phyloP scores from a whole-genome alignment of 176 grass and related monocot species.

The Carex cristatella region DNA sequence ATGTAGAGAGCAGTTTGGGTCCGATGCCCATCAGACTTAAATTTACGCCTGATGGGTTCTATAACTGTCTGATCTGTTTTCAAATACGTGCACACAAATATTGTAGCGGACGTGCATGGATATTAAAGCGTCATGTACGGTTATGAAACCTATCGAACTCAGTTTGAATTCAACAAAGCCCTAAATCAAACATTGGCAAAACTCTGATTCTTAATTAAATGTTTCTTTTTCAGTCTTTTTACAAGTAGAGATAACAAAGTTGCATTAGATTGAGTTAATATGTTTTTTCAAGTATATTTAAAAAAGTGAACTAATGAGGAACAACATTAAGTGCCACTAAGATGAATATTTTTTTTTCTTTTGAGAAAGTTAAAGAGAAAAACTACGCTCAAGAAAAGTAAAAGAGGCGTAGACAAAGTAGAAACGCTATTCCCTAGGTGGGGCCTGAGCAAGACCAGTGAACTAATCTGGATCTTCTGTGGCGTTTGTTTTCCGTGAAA shows the following conservation, averaged over 20 bases:
- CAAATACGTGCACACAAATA: no score
- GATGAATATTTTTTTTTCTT: not conserved
- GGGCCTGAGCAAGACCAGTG: not conserved
- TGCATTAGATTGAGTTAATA: not conserved
- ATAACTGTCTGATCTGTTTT: no score
- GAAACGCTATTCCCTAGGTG: not conserved
- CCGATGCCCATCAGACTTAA: no score
- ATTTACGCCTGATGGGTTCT: no score
- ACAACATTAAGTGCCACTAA: not conserved
- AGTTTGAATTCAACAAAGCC: not conserved
- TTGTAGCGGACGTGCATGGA: no score
- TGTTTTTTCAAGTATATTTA: not conserved
- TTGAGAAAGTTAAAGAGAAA: slow-evolving; percentile 9
- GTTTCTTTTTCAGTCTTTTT: not conserved
- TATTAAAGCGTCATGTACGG: no score
- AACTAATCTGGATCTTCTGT: not conserved
- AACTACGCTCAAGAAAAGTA: slow-evolving; percentile 12
- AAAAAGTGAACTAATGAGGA: not conserved
- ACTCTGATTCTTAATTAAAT: not conserved
- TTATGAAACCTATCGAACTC: no score
- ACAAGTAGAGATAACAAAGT: not conserved
- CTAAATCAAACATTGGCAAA: no score
- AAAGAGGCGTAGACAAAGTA: not conserved
- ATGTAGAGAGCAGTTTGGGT: not conserved
- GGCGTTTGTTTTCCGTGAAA: not conserved